Evolutionary conservation across 2,329 filamentous ascomycete species (phyloP).

Genomic region (Penicillium sp.): DNA sequence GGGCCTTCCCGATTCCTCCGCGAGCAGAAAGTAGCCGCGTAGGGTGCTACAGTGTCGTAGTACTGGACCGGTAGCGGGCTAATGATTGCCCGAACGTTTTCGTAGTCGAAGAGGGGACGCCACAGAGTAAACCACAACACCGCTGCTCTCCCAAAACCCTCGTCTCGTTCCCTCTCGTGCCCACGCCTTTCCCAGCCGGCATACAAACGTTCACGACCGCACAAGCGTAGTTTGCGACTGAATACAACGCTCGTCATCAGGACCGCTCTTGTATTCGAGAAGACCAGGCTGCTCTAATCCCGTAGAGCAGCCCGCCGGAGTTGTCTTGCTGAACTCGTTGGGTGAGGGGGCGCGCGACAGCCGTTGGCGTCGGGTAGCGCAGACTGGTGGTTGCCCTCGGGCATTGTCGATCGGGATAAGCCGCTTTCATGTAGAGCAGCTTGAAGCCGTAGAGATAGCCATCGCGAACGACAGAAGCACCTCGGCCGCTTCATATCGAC

Average conservation of each 20-base stretch:
- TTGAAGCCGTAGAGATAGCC: conserved; percentile 11
- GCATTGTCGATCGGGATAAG: conserved; percentile 4
- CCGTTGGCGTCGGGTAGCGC: too few relatives aligned
- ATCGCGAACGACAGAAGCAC: conserved; percentile 8
- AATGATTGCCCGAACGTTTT: not conserved
- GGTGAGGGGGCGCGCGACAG: conserved; percentile 8
- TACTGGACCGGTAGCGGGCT: not conserved
- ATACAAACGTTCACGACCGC: not conserved
- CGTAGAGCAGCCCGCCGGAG: not conserved
- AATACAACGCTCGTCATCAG: not conserved
- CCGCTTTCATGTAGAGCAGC: conserved; percentile 12
- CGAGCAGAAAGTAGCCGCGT: not conserved
- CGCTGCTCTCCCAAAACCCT: not conserved
- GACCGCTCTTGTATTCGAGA: not conserved
- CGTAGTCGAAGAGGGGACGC: not conserved
- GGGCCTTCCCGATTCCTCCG: not conserved
- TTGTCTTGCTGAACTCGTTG: conserved; percentile 2
- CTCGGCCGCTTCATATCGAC: not conserved
- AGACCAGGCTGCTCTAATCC: not conserved
- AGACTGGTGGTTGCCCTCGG: too few relatives aligned
- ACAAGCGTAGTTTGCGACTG: not conserved
- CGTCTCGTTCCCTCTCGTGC: not conserved
- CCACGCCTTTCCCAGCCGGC: not conserved
- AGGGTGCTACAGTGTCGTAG: not conserved
- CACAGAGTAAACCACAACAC: not conserved